Percentiles rank a stretch among this genome's conserved stretches.
phyloP scores from a whole-genome alignment of 495 filamentous ascomycete genomes.

The Geoglossum glabrum region DNA sequence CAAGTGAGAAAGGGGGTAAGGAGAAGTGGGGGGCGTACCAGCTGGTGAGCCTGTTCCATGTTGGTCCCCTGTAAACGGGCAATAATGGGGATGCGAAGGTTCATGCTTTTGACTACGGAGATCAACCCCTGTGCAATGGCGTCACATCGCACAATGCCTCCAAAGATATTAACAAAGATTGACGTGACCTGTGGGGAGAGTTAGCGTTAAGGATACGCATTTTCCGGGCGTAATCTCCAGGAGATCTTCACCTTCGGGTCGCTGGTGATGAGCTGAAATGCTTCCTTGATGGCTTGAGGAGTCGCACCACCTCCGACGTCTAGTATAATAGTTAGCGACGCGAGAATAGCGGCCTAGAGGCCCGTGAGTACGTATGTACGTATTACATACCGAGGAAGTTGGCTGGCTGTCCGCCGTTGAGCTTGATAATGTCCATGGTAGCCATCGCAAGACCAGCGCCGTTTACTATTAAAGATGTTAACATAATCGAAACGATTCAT shows the following conservation, averaged over 20 bases:
- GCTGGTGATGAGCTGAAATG: conserved; percentile 94
- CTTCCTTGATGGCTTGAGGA: conserved; percentile 85
- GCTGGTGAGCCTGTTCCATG: conserved; percentile 83
- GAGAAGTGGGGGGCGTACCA: conserved; percentile 26
- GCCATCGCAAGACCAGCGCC: conserved; percentile 98
- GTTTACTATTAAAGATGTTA: conserved; percentile 38
- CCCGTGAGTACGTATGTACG: not conserved
- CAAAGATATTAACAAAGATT: conserved; percentile 99
- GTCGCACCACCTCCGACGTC: conserved; percentile 97
- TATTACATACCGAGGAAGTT: conserved; percentile 52
- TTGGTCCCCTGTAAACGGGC: conserved; percentile 95
- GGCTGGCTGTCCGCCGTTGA: conserved; percentile 86
- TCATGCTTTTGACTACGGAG: conserved; percentile 79
- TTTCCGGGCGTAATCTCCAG: not conserved
- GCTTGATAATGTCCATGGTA: conserved; percentile 99
- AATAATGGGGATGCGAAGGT: conserved; percentile 87
- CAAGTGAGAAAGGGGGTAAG: not conserved
- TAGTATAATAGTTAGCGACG: not conserved
- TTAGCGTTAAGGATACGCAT: not conserved
- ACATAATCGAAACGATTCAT: not conserved
- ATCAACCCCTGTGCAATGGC: conserved; percentile 94
- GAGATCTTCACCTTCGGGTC: conserved; percentile 46
- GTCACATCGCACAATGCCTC: conserved; percentile 94
- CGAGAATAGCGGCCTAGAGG: not conserved
- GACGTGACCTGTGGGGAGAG: conserved; percentile 42